These are phyloP conservation scores for Cordyceps pruinosa DNA, from an alignment of 2,329 filamentous ascomycete genomes.

Conservation along the genomic window DNA sequence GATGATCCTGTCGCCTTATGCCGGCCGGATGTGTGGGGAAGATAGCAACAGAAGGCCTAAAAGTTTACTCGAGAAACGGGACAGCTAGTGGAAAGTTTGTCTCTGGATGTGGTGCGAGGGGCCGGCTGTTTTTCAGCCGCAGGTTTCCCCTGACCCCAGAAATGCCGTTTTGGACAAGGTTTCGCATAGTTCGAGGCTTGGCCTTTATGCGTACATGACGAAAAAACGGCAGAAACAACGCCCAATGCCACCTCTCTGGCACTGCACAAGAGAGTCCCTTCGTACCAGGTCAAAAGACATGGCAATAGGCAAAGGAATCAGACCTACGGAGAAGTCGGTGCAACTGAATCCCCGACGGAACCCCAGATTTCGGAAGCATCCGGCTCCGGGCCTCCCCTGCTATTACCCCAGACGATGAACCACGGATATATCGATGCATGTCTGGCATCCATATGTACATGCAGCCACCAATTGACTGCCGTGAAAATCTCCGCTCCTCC, in stretches of 20 bases:
- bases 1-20: neutral
- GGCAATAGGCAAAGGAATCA: too few relatives aligned
- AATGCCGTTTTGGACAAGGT: too few relatives aligned
- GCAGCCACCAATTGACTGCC: neutral
- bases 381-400: neutral
- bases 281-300: too few relatives aligned
- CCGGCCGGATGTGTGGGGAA: neutral
- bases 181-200: too few relatives aligned
- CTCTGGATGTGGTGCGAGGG: neutral
- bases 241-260: neutral
- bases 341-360: neutral
- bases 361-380: neutral
- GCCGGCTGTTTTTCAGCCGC: neutral
- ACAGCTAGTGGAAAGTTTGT: neutral
- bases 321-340: neutral
- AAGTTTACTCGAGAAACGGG: neutral
- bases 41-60: too few relatives aligned
- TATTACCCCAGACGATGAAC: neutral
- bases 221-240: too few relatives aligned
- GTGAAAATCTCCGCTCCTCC: neutral
- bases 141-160: neutral
- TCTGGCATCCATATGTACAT: neutral
- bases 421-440: neutral
- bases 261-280: too few relatives aligned
- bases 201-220: too few relatives aligned